These are phyloP conservation scores for Nissolia schottii DNA, from an alignment of 306 rosid species.

Conservation along the genomic window DNA sequence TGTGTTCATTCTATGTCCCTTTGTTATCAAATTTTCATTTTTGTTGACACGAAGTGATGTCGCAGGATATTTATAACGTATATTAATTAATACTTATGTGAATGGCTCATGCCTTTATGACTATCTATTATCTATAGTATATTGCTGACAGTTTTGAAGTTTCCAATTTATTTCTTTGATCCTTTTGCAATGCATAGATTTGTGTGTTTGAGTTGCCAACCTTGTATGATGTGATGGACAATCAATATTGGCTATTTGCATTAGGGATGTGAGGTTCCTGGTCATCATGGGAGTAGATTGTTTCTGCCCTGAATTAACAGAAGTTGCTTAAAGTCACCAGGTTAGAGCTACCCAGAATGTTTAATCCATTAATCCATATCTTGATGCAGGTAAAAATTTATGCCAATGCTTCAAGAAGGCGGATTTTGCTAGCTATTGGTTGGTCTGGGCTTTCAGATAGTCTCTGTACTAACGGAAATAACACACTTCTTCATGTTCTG, in stretches of 20 bases:
- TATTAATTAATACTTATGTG: not conserved
- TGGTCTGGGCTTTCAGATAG: conserved; percentile 42
- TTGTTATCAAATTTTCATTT: not conserved
- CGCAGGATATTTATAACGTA: not conserved
- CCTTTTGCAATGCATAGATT: not conserved
- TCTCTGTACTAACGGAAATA: conserved; percentile 42
- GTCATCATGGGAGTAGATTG: conserved; percentile 19
- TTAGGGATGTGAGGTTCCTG: not conserved
- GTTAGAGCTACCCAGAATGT: not conserved
- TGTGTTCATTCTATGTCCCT: not conserved
- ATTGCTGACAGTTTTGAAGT: not conserved
- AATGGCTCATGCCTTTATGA: not conserved
- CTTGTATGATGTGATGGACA: not conserved
- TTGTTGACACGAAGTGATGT: not conserved
- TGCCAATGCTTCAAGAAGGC: conserved; percentile 50
- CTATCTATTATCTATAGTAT: not conserved
- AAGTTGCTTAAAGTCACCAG: conserved; percentile 7
- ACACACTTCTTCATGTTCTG: conserved; percentile 50
- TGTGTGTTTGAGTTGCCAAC: conserved; percentile 4
- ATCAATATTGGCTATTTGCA: not conserved
- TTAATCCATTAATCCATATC: not conserved
- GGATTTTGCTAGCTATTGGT: conserved; percentile 42
- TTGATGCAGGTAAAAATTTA: conserved; percentile 39
- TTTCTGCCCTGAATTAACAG: not conserved
- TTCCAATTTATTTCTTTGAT: not conserved